Evolutionary conservation across 805 yeast genomes (phyloP).

Genomic region (Pachysolen tannophilus): DNA sequence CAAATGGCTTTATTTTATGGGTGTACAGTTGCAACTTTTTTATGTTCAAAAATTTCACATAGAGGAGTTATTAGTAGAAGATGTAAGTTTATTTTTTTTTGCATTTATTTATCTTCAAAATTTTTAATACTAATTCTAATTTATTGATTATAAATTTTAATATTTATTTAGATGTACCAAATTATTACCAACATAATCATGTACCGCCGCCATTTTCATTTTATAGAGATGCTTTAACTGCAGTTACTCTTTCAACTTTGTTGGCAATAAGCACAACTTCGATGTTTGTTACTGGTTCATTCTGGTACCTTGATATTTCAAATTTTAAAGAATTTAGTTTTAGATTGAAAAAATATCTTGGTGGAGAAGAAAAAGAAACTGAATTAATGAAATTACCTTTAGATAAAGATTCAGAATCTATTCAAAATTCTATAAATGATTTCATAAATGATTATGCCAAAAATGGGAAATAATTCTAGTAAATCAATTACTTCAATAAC

Average conservation of each 20-base stretch:
- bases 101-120: background rate
- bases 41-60: slow-evolving; percentile 67
- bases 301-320: slow-evolving; percentile 76
- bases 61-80: slow-evolving; percentile 67
- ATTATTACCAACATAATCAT: slow-evolving; percentile 76
- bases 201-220: slow-evolving; percentile 78
- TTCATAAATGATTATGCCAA: slow-evolving; percentile 35
- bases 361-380: slow-evolving; percentile 57
- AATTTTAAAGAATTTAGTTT: slow-evolving; percentile 62
- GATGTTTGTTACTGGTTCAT: slow-evolving; percentile 64
- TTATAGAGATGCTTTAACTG: slow-evolving; percentile 76
- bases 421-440: slow-evolving; percentile 48
- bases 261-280: slow-evolving; percentile 66
- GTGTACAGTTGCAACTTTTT: slow-evolving; percentile 63
- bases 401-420: slow-evolving; percentile 52
- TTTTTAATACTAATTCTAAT: background rate
- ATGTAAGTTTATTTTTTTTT: slow-evolving; percentile 28
- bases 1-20: slow-evolving; percentile 71
- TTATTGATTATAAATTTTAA: slow-evolving; percentile 10
- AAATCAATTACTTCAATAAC: no score
- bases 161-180: slow-evolving; percentile 61
- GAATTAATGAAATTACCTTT: slow-evolving; percentile 35
- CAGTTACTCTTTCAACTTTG: slow-evolving; percentile 74
- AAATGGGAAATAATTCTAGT: no score
- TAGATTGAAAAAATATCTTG: slow-evolving; percentile 54